phyloP scores from a whole-genome alignment of 345 rosid genomes.

The Rhizophora mangle region DNA sequence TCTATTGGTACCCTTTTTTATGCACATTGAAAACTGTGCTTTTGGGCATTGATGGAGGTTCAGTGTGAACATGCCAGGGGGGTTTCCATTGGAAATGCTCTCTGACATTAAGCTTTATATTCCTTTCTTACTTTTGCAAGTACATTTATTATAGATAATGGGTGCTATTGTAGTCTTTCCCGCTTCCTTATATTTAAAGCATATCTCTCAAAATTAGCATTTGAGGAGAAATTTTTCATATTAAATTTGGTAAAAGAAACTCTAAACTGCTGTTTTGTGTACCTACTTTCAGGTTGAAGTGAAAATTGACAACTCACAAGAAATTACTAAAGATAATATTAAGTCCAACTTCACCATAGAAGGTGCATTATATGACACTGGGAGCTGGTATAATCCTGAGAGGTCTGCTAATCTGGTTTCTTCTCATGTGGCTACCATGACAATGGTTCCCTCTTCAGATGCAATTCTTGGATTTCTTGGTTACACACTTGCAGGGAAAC shows the following conservation, averaged over 20 bases:
- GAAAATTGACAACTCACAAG: conserved; percentile 59
- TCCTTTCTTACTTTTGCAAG: background rate
- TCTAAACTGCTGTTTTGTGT: conserved; percentile 5
- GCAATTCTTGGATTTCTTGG: conserved; percentile 61
- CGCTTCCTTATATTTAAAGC: background rate
- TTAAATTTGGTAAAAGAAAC: background rate
- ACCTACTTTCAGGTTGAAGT: conserved; percentile 73
- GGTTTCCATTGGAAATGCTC: background rate
- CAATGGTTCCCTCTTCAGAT: conserved; percentile 41
- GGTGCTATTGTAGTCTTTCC: background rate
- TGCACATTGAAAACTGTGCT: too few relatives aligned
- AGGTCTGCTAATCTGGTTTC: conserved; percentile 48
- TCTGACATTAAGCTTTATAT: background rate
- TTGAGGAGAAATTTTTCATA: background rate
- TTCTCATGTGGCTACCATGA: conserved; percentile 58
- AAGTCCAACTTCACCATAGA: conserved; percentile 59
- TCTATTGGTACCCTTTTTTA: too few relatives aligned
- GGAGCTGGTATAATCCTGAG: conserved; percentile 50
- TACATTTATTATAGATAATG: background rate
- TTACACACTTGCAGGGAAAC: conserved; percentile 64
- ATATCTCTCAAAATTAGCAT: conserved; percentile 1
- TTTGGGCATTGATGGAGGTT: too few relatives aligned
- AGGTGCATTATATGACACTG: conserved; percentile 73
- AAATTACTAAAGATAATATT: conserved; percentile 46
- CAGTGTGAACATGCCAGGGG: background rate